Evolutionary conservation across 345 rosid genomes (phyloP), one percentile per base, ranked within the genome.

Genomic region (Gossypium bickii): DNA sequence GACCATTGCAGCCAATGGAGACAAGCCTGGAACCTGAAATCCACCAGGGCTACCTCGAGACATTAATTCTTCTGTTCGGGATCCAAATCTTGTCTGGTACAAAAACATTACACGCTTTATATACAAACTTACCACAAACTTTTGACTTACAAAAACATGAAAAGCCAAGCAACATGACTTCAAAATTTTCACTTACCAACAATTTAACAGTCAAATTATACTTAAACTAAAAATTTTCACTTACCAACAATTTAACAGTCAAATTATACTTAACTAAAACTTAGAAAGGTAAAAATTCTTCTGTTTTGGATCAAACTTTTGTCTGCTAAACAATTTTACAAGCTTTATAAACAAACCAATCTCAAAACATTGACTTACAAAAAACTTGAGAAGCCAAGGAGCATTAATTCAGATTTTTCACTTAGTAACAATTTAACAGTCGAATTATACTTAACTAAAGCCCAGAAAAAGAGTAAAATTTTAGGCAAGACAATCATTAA

Each of bases 1-100:
- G 72, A 73, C 16, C 15, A 72, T 34, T 15, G 20, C 71, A 7
- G 72, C 24, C 52, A 41, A 45, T 12, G 25, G 59, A 5, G 62
- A 78, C 15, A 70, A 65, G 52, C 60, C 34, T 18, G 49, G 49
- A 78, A 48, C 64, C 59, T 58, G 45, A 52, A 51, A 77, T 53
- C 67, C 38, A 12, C 70, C 62, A 68, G 24, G 29, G 22, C 59
- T 17, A 38, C 44, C 22, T 10, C 51, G 70, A 12, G 55, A 43
- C 12, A 24, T 13, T 56, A 20, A 55, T 20, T 57, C n/a, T 15
- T 67, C 70, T 17, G 48, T 58, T 67, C 41, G 63, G 73, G 66
- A 67, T 57, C 71, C 76, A 72, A 51, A 51, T 44, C 70, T 78
- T 44, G 68, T 67, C 89, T 79, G 80, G 81, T n/a, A 34, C 38